Evolutionary conservation across 2,329 filamentous ascomycete genomes (phyloP), one percentile per base, ranked within the genome.

Genomic region (Metarhizium brunneum): DNA sequence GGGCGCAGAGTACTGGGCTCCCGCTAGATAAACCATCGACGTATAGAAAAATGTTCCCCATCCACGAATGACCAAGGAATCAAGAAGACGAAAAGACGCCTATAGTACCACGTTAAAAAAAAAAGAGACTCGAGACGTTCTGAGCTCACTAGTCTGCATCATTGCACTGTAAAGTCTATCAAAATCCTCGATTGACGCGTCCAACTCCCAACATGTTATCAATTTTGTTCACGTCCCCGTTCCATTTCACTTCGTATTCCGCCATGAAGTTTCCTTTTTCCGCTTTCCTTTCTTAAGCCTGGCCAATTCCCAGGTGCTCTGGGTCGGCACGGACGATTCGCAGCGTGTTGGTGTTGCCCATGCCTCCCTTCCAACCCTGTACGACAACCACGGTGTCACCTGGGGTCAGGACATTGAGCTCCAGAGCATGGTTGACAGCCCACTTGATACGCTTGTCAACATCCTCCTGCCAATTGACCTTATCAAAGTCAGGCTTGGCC

Each of bases 381-480:
- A 95, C 88, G 63, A 91, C 90, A 59, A 94, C 83, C 55, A 94
- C 84, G 36, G 84, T 82, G 68, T 91, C 88, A 62, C 85, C 87
- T 68, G 83, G 76, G 68, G 76, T 80, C 60, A 95, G 77, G 51
- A 92, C 82, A 64, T 85, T 84, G 60, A 99, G 87, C 74, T 87
- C 84, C 67, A 96, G 83, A 65, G 90, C 94, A 70, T 91, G 84
- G 70, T 82, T 78, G 71, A 99, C 90, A 71, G 90, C 94, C 92
- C 92, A 99, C 82, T 92, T 96, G 74, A 99, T 90, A 70, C 94
- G 90, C 71, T 86, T 85, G 77, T 99, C 94, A 65, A 99, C 94
- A 75, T 99, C 92, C 80, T 97, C 91, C 79, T 99, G 94, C 94
- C 94, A 99, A 76, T 95, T 92, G 68, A 87, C 84, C 74, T 87